A percentile compares a stretch with the other conserved stretches of the same genome.
Conservation (phyloP, 495 filamentous ascomycete species). For the Pseudoneurospora amorphoporcata region DNA sequence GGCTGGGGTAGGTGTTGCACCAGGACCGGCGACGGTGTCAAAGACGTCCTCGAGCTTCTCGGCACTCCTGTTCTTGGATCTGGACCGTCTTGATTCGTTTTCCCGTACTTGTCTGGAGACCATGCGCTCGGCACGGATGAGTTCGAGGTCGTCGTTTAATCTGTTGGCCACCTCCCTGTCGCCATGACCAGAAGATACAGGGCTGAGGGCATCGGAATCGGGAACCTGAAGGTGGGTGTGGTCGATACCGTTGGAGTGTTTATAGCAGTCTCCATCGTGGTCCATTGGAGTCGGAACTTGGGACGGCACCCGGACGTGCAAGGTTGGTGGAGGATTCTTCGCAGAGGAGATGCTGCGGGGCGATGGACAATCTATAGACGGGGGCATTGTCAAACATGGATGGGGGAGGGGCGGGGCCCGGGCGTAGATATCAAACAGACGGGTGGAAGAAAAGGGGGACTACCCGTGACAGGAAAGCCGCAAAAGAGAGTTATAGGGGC, state of each 20-base stretch:
- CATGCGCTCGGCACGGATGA: constrained; percentile 72
- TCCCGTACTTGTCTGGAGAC: constrained; percentile 43
- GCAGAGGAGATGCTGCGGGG: not conserved
- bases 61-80: constrained; percentile 27
- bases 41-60: constrained; percentile 72
- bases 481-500: not conserved
- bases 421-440: not conserved
- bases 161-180: constrained; percentile 54
- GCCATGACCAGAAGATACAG: constrained; percentile 6
- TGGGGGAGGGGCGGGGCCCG: not conserved
- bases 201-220: constrained; percentile 6
- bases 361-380: not conserved
- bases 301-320: constrained; percentile 20
- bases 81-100: constrained; percentile 23
- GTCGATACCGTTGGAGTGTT: constrained; percentile 11
- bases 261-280: constrained; percentile 9
- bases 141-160: constrained; percentile 73
- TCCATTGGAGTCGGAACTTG: constrained; percentile 7
- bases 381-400: not conserved
- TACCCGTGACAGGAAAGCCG: not conserved
- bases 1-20: constrained; percentile 31
- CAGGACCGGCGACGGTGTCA: constrained; percentile 44
- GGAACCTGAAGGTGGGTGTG: constrained; percentile 12
- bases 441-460: not conserved
- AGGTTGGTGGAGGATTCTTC: constrained; percentile 5